These are phyloP conservation scores for Calophaca sinica DNA, from an alignment of 306 rosid species.

Conservation along the genomic window DNA sequence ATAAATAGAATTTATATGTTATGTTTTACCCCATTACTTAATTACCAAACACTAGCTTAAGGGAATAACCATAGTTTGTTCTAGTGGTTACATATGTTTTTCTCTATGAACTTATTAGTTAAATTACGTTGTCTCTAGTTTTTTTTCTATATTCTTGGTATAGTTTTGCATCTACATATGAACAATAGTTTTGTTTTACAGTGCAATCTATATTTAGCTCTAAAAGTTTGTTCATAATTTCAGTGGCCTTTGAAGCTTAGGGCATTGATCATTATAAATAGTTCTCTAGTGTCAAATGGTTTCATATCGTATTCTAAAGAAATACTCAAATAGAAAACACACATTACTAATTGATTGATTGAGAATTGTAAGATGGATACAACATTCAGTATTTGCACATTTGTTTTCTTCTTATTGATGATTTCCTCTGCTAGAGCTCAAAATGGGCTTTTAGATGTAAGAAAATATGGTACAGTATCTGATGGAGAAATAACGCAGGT, in stretches of 20 bases:
- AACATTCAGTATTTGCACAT: not conserved
- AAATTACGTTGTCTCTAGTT: not conserved
- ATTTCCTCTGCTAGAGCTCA: too few relatives aligned
- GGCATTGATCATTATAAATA: too few relatives aligned
- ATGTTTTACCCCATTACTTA: too few relatives aligned
- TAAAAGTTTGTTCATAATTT: not conserved
- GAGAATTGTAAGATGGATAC: not conserved
- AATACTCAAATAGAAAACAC: not conserved
- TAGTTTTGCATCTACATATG: not conserved
- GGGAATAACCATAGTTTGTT: too few relatives aligned
- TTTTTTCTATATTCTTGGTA: not conserved
- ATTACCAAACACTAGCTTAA: too few relatives aligned
- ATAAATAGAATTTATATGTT: too few relatives aligned
- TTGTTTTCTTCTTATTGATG: not conserved
- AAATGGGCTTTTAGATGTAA: not conserved
- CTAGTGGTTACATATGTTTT: too few relatives aligned
- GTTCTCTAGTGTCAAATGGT: too few relatives aligned
- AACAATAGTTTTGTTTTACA: not conserved
- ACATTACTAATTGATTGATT: not conserved
- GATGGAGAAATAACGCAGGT: too few relatives aligned
- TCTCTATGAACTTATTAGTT: not conserved
- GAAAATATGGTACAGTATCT: not conserved
- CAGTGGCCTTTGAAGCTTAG: not conserved
- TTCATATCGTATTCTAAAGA: not conserved
- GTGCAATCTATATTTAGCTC: not conserved